A percentile compares a stretch with the other conserved stretches of the same genome.
Evolutionary conservation across 2,329 filamentous ascomycete genomes (phyloP).

Genomic region (Aspergillus calidoustus): DNA sequence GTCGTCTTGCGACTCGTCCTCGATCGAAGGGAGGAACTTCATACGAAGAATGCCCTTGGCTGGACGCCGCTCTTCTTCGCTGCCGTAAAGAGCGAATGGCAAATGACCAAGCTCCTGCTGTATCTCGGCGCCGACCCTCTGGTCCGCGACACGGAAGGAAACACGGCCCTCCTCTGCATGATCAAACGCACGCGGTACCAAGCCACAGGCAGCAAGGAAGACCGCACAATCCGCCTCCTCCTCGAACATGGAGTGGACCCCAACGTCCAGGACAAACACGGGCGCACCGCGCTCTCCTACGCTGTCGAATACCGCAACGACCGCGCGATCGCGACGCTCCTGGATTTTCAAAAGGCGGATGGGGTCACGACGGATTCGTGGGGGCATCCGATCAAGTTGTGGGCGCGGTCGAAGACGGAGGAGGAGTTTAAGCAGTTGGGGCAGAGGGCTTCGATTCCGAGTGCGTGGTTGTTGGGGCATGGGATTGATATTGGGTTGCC

Average conservation of each 20-base stretch:
- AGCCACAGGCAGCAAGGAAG: not conserved
- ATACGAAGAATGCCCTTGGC: not conserved
- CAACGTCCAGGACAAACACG: not conserved
- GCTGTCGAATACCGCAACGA: not conserved
- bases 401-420: not conserved
- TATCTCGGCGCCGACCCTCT: not conserved
- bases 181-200: not conserved
- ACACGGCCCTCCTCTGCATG: not conserved
- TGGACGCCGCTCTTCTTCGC: not conserved
- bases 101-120: not conserved
- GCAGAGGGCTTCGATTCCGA: not conserved
- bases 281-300: not conserved
- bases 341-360: not conserved
- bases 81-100: not conserved
- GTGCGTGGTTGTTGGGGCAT: not conserved
- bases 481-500: not conserved
- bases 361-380: not conserved
- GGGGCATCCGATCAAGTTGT: not conserved
- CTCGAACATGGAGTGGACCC: not conserved
- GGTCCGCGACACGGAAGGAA: not conserved
- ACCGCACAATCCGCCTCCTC: not conserved
- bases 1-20: not conserved
- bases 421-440: not conserved
- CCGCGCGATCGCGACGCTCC: not conserved
- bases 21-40: too few relatives aligned